Base-by-base conservation (phyloP, 768 basidiomycete species). In the Megacollybia marginata region DNA sequence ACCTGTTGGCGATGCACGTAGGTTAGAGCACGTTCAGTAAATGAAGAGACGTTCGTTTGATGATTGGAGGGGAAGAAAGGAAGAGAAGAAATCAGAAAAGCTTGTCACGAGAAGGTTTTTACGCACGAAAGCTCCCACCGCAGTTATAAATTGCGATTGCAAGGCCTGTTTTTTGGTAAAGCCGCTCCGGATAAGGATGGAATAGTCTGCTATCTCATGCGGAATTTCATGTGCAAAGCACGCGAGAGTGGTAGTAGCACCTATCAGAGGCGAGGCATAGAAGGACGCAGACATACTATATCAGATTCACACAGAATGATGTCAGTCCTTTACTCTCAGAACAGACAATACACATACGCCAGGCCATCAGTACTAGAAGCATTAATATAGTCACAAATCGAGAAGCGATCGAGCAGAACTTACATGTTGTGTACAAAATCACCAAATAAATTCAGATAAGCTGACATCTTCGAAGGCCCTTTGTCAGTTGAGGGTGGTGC, bases 171-270 rank as follows among this genome's bases (percentile, higher is more conserved):
- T 73, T 67, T 95, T 95, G 23, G 85, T 88, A 63, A 94, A 93
- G 4, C 92, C 92, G 57, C 88, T 90, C 38, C 88, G 83, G 44
- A 93, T 80, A 33, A 93, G 72, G 56, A 94, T 93, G n/a, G 89
- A 92, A 61, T 93, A 94, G 63, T 94, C 92, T n/a, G 92, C 92
- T 54, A 95, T 94, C 73, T 95, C 91, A 60, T 95, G 92, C 15
- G 92, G 92, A 48, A 95, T 94, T 67, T 95, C 92, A 63, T 95
- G 91, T 2, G 89, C 90, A 60, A 94, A 95, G 62, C 92, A 94
- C 20, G 92, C 92, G 43, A 95, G 75, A n/a, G 92, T 92, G 2
- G 92, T 94, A 40, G 92, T 93, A 33, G 92, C 92, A 40, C 92
- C 92, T 54, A 95, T 90, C 51, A 92, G 71, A 3, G 92, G 92